phyloP scores from a whole-genome alignment of 2,329 filamentous ascomycete genomes.

The Ceratocystis colombiana region DNA sequence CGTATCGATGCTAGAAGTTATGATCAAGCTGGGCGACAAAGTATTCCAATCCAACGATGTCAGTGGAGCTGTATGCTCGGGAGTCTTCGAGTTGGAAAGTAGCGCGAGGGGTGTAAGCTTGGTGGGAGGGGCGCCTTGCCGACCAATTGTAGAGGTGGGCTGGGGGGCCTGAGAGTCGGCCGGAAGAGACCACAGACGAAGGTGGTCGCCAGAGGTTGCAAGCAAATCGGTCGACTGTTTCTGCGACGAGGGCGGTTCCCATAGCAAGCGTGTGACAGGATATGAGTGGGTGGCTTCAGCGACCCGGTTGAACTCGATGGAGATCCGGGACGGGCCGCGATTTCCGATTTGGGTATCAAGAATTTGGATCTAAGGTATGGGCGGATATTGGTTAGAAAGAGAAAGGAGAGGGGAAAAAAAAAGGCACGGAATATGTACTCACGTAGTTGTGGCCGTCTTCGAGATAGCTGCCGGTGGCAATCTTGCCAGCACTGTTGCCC shows the following conservation, averaged over 20 bases:
- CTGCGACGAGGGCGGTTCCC: slow-evolving; percentile 89
- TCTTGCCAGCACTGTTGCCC: slow-evolving; percentile 71
- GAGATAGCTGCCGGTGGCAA: slow-evolving; percentile 89
- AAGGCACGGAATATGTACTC: slow-evolving; percentile 31
- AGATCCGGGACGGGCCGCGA: slow-evolving; percentile 61
- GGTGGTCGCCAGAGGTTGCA: slow-evolving; percentile 87
- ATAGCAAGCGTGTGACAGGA: slow-evolving; percentile 86
- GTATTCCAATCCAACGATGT: slow-evolving; percentile 98
- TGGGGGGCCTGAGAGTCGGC: slow-evolving; percentile 45
- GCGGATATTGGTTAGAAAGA: slow-evolving; percentile 24
- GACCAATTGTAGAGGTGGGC: slow-evolving; percentile 59
- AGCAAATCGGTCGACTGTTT: slow-evolving; percentile 93
- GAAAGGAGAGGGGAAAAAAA: slow-evolving; percentile 23
- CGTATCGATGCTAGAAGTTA: slow-evolving; percentile 96
- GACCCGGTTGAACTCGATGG: slow-evolving; percentile 81
- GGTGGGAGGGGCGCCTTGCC: slow-evolving; percentile 48
- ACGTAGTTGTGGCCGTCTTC: slow-evolving; percentile 99
- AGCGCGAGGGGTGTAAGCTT: slow-evolving; percentile 90
- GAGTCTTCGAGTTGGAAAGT: slow-evolving; percentile 94
- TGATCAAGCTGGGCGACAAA: slow-evolving; percentile 90
- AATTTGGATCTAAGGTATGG: slow-evolving; percentile 71
- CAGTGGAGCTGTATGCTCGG: slow-evolving; percentile 91
- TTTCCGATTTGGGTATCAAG: slow-evolving; percentile 72
- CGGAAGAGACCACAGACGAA: slow-evolving; percentile 87
- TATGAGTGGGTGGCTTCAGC: slow-evolving; percentile 97